phyloP scores from a whole-genome alignment of 1,284 basidiomycete genomes.

The Naganishia sp. region DNA sequence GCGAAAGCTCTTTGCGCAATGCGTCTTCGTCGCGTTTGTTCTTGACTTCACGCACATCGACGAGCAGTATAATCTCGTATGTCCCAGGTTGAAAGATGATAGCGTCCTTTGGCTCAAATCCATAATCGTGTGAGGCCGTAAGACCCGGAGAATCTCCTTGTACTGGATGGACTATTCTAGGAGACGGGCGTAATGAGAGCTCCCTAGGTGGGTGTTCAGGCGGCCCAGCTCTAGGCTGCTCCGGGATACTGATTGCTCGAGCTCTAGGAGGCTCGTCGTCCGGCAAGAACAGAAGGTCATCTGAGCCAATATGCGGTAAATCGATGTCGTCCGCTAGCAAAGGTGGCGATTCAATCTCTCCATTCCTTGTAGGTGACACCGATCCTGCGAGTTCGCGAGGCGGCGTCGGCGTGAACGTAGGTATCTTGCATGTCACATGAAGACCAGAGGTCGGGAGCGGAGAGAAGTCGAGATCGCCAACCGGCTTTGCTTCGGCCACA shows the following conservation, averaged over 20 bases:
- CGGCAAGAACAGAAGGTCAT: conserved; percentile 18
- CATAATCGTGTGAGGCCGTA: neutral
- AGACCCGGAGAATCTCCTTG: neutral
- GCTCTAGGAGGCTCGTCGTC: neutral
- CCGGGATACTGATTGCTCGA: too few species aligned
- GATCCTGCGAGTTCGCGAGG: neutral
- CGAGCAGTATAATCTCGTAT: conserved; percentile 59
- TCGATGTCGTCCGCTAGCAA: conserved; percentile 13
- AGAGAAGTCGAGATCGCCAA: conserved; percentile 17
- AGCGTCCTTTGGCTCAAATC: conserved; percentile 47
- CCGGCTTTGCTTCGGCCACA: conserved; percentile 1
- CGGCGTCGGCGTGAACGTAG: conserved; percentile 9
- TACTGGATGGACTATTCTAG: neutral
- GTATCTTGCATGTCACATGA: neutral
- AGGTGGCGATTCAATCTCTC: conserved; percentile 11
- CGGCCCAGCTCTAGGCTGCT: neutral
- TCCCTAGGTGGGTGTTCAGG: conserved; percentile 1
- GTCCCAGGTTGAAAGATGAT: conserved; percentile 55
- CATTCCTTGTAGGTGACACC: conserved; percentile 5
- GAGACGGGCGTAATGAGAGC: conserved; percentile 1
- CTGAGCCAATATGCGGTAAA: neutral
- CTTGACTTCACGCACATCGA: conserved; percentile 60
- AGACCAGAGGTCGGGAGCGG: neutral
- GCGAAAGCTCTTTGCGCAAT: conserved; percentile 39
- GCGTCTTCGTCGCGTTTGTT: conserved; percentile 51